These are phyloP conservation scores for Withania somnifera DNA, from an alignment of 305 asterid genomes.

Conservation along the genomic window DNA sequence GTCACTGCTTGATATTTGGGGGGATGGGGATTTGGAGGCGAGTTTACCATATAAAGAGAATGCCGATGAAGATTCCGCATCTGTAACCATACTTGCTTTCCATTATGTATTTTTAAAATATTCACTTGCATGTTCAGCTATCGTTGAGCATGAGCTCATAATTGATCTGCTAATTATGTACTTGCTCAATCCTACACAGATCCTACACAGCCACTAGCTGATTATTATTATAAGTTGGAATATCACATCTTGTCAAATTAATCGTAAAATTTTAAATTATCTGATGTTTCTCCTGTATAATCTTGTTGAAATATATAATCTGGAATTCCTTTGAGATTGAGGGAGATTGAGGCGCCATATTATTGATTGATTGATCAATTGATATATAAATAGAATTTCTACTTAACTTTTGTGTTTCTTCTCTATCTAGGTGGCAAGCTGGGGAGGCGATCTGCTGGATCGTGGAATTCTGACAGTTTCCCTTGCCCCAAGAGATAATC, in stretches of 20 bases:
- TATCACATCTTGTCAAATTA: neutral
- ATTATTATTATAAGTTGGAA: neutral
- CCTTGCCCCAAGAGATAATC: conserved; percentile 96
- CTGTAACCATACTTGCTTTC: neutral
- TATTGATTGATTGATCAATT: neutral
- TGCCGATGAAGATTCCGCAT: neutral
- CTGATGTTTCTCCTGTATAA: neutral
- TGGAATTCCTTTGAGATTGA: neutral
- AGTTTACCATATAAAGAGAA: too few species aligned
- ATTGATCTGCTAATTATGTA: neutral
- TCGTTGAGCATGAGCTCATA: neutral
- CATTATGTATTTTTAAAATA: neutral
- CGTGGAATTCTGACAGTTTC: conserved; percentile 87
- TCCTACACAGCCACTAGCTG: neutral
- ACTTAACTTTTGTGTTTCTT: neutral
- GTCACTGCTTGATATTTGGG: neutral
- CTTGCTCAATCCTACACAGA: neutral
- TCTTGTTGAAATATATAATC: neutral
- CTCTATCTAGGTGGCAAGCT: conserved; percentile 73
- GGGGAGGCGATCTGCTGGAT: conserved; percentile 97
- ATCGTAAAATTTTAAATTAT: neutral
- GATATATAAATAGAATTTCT: neutral
- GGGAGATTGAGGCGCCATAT: neutral
- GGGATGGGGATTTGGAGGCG: neutral
- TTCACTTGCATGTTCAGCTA: neutral